Base-by-base conservation (phyloP, 2,329 filamentous ascomycete genomes). In the Sporothrix pseudoabietina region DNA sequence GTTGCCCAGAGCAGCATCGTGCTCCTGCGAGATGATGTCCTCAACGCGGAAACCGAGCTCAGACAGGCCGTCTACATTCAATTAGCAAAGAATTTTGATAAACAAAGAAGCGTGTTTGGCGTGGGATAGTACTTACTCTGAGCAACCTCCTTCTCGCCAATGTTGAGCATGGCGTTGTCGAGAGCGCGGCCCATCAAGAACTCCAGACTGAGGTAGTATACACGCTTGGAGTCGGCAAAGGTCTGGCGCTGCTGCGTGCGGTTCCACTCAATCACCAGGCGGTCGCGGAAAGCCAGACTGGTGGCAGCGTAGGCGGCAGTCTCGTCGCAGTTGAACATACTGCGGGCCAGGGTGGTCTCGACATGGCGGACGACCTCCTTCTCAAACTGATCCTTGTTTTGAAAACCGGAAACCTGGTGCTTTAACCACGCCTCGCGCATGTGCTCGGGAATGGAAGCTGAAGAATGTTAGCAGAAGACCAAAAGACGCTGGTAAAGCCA, bases 91-190 rank as follows among this genome's bases (percentile, higher is more conserved):
- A 26, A 41, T 5, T 5, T 14, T 3, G 2, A 49, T 16, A 44
- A 44, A 44, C 3, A 10, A 44, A 12, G 12, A 44, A 12, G 12
- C 9, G 41, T 61, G 22, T n/a, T 19, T 19, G 16, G 16, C n/a
- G 16, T 8, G 14, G 55, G 9, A n/a, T n/a, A 9, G 26, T 26
- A 26, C 49, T 77, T 82, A 96, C 94, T 87, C 83, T 89, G 91
- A 71, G 96, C 95, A 74, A 91, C 85, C 78, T 94, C 89, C 83
- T 98, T 99, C 81, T 94, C 87, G 32, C 93, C 93, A 72, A 97
- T 89, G 81, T 99, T 99, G 77, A 99, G 88, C 93, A 99, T 98
- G 76, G 96, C 95, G 88, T 99, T 99, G 86, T 99, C 96, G 76
- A 99, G 85, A 65, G 96, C 92, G 80, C 96, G 88, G 57, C 96